Base-by-base conservation (phyloP, 164 flowering plant genomes). In the Nelumbo lutea region DNA sequence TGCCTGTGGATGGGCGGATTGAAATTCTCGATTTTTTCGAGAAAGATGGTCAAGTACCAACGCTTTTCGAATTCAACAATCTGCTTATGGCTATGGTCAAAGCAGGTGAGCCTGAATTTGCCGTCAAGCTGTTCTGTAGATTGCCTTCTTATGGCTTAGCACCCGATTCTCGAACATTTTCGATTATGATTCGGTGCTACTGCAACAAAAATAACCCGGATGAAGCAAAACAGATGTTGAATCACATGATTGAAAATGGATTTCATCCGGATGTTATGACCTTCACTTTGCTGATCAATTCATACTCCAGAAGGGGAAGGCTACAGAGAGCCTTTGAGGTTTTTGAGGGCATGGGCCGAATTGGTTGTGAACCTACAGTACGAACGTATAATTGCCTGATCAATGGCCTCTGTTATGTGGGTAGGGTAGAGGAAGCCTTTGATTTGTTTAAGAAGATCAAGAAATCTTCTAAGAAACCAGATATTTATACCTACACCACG, bases 351-450 rank as follows among this genome's bases (percentile, higher is more conserved):
- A 87, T 91, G 97, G 68, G 77, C n/a, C 63, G 52, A 42, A 61
- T 73, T 43, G 85, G 84, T 7, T 83, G 83, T 61, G 77, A 79
- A 44, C 95, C 96, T n/a, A 80, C 73, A 10, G 69, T 89, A 53
- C 82, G 77, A 70, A 84, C 87, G 0, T 86, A 84, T 72, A 91
- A 90, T 70, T 90, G 96, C 68, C 74, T 88, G 86, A 70, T 93
- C 55, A 86, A 79, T 68, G 97, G 98, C n/a, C 64, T 93, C 74
- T 91, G 97, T 76, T 90, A 81, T 66, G 95, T 91, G 10, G 97
- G 98, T 9, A 83, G 83, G 56, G 83, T 90, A 41, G 95, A 94
- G 75, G 88, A 88, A 68, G 95, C 96, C 5, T 73, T 63, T 80
- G 85, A 85, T 0, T 53, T 91, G 72, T 68, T 89, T 77, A 61